Conservation (phyloP, 1,284 basidiomycete species). For the Porogramme epimiltina region DNA sequence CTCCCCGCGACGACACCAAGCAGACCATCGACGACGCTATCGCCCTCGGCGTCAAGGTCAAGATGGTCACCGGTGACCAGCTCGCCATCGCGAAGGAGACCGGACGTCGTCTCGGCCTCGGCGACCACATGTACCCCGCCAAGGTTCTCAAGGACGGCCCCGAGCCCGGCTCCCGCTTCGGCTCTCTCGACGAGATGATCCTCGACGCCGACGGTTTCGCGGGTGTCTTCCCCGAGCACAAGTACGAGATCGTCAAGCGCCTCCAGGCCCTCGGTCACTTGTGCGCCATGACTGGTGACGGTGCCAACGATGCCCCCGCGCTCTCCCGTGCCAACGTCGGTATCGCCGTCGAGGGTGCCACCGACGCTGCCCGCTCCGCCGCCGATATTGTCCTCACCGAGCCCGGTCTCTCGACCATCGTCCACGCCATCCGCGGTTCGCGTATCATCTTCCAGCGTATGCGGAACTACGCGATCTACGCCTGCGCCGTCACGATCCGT, state of each 20-base stretch:
- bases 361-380: slow-evolving; percentile 93
- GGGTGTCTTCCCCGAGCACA: slow-evolving; percentile 97
- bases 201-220: slow-evolving; percentile 92
- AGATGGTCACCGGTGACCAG: slow-evolving; percentile 99
- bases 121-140: slow-evolving; percentile 96
- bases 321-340: slow-evolving; percentile 94
- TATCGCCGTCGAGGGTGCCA: slow-evolving; percentile 97
- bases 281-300: slow-evolving; percentile 95
- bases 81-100: slow-evolving; percentile 99
- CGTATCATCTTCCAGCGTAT: slow-evolving; percentile 98
- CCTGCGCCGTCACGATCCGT: slow-evolving; percentile 95
- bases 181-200: slow-evolving; percentile 90
- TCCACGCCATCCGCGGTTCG: slow-evolving; percentile 93
- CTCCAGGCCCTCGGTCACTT: slow-evolving; percentile 89
- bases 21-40: slow-evolving; percentile 98
- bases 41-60: slow-evolving; percentile 95
- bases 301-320: slow-evolving; percentile 95
- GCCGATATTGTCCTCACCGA: slow-evolving; percentile 96
- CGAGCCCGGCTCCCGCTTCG: slow-evolving; percentile 77
- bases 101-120: slow-evolving; percentile 93
- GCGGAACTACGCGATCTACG: slow-evolving; percentile 94
- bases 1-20: slow-evolving; percentile 97
- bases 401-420: slow-evolving; percentile 95
- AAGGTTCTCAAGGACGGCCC: slow-evolving; percentile 95
- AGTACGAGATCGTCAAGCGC: slow-evolving; percentile 91